Conservation (phyloP, 331 rosid genomes). For the Rosa hybrid region DNA sequence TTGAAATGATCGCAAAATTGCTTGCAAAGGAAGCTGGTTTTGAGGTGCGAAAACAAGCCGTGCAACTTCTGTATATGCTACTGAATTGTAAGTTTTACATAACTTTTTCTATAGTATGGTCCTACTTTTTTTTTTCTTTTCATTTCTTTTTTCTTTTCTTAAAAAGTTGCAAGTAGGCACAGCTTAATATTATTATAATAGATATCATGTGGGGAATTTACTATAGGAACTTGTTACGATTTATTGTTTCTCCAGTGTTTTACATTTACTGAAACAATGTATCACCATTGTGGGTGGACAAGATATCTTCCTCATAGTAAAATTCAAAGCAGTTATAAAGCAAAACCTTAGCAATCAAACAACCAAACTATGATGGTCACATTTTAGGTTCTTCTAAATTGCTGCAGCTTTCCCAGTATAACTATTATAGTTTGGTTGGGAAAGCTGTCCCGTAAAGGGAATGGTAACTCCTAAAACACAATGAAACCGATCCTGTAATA, state of each 20-base stretch:
- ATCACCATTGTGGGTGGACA: not conserved
- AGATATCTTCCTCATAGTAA: not conserved
- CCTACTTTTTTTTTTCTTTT: not conserved
- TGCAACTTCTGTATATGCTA: slow-evolving; percentile 68
- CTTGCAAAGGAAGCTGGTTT: slow-evolving; percentile 76
- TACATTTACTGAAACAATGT: not conserved
- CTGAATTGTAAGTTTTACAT: slow-evolving; percentile 68
- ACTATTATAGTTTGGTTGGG: not conserved
- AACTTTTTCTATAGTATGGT: not conserved
- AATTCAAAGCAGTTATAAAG: not conserved
- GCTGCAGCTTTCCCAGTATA: not conserved
- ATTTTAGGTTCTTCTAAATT: not conserved
- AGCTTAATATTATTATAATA: not conserved
- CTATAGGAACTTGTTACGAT: not conserved
- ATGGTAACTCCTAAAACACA: not conserved
- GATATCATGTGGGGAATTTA: not conserved
- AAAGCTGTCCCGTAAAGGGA: not conserved
- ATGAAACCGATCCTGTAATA: not conserved
- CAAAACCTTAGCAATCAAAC: not conserved
- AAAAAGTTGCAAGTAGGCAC: not conserved
- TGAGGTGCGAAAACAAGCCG: slow-evolving; percentile 52
- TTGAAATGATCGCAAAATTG: slow-evolving; percentile 58
- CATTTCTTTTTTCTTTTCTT: no score
- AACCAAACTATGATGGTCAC: not conserved
- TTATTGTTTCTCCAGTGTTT: not conserved